A percentile compares a stretch with the other conserved stretches of the same genome.
Evolutionary conservation across 108 stramenopile genomes (phyloP).

Genomic region (Craspedostauros australis): DNA sequence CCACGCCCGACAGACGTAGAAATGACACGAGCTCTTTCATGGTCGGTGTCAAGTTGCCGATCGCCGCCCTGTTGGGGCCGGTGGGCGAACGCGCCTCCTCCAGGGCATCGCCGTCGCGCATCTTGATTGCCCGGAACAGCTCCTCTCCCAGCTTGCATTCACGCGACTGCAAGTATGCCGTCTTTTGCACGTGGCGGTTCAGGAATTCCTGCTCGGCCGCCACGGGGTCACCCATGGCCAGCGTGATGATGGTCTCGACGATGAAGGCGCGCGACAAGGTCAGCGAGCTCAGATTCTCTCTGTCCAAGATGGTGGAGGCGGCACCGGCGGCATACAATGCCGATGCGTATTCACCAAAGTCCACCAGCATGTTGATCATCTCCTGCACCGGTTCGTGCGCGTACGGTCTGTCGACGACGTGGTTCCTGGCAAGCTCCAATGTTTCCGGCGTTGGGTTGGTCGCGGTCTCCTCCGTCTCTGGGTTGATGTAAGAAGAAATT

Average conservation of each 20-base stretch:
- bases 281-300: slow-evolving; percentile 65
- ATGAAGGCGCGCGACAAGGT: slow-evolving; percentile 59
- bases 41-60: slow-evolving; percentile 59
- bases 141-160: slow-evolving; percentile 90
- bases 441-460: slow-evolving; percentile 18
- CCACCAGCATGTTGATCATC: slow-evolving; percentile 36
- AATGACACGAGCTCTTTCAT: slow-evolving; percentile 45
- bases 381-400: slow-evolving; percentile 72
- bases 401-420: slow-evolving; percentile 55
- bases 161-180: slow-evolving; percentile 59
- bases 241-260: slow-evolving; percentile 57
- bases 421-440: slow-evolving; percentile 44
- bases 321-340: slow-evolving; percentile 84
- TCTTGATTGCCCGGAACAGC: slow-evolving; percentile 71
- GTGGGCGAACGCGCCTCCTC: slow-evolving; percentile 54
- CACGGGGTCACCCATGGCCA: slow-evolving; percentile 81
- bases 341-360: slow-evolving; percentile 53
- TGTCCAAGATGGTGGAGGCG: slow-evolving; percentile 47
- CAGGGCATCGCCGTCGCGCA: slow-evolving; percentile 61
- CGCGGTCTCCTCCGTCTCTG: slow-evolving; percentile 28
- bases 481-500: slow-evolving; percentile 43
- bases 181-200: slow-evolving; percentile 76
- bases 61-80: slow-evolving; percentile 51
- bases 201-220: slow-evolving; percentile 73
- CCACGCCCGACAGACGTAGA: slow-evolving; percentile 67